Conservation (phyloP, 108 stramenopile genomes). For the Nitzschia sp. region DNA sequence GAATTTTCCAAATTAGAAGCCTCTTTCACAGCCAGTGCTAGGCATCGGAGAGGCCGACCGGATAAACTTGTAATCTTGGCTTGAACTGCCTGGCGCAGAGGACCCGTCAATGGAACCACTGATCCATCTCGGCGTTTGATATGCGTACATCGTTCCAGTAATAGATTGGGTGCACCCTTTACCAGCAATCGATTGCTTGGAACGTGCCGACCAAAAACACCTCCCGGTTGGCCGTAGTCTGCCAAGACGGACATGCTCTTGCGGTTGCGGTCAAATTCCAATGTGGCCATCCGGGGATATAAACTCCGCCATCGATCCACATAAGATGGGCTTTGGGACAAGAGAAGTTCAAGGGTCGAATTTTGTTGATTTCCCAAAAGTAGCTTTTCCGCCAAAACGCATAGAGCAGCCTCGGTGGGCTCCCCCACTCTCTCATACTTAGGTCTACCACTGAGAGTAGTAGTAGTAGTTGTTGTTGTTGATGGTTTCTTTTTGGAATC, state of each 20-base stretch:
- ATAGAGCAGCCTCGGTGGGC: constrained; percentile 95
- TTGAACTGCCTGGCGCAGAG: constrained; percentile 61
- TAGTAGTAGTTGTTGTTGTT: background rate
- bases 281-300: constrained; percentile 79
- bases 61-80: constrained; percentile 79
- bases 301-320: constrained; percentile 60
- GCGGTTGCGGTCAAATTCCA: constrained; percentile 91
- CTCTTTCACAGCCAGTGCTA: constrained; percentile 92
- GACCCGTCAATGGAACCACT: constrained; percentile 64
- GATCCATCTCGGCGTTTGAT: constrained; percentile 82
- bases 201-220: background rate
- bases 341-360: background rate
- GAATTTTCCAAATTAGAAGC: constrained; percentile 53
- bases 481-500: constrained; percentile 9
- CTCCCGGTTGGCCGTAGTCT: constrained; percentile 4
- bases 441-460: constrained; percentile 32
- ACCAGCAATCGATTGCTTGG: constrained; percentile 81
- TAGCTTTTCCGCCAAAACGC: constrained; percentile 91
- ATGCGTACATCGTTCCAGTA: constrained; percentile 90
- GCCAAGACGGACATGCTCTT: constrained; percentile 53
- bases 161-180: constrained; percentile 96
- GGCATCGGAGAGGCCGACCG: constrained; percentile 86
- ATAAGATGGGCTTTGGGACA: background rate
- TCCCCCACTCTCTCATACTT: constrained; percentile 85
- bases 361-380: constrained; percentile 17